These are phyloP conservation scores for Fusarium caatingaense DNA, from an alignment of 2,329 filamentous ascomycete genomes.

Conservation along the genomic window DNA sequence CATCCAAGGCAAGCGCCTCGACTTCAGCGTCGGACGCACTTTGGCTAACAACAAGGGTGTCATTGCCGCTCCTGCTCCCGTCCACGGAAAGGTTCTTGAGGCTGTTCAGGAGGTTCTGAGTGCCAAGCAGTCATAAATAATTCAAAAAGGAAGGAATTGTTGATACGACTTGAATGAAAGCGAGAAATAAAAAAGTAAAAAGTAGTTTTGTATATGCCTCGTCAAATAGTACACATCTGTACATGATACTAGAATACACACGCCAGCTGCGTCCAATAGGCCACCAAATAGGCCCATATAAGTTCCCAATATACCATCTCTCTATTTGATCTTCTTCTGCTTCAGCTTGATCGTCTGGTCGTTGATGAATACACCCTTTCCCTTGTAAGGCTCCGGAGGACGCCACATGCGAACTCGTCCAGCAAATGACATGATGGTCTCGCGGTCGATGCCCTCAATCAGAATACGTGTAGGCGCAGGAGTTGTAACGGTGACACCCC, in stretches of 20 bases:
- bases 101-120: slow-evolving; percentile 84
- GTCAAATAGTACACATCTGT: slow-evolving; percentile 49
- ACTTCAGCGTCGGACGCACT: slow-evolving; percentile 89
- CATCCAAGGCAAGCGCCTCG: slow-evolving; percentile 82
- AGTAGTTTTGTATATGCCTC: slow-evolving; percentile 47
- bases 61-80: slow-evolving; percentile 81
- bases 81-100: slow-evolving; percentile 80
- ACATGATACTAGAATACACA: slow-evolving; percentile 48
- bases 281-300: slow-evolving; percentile 20
- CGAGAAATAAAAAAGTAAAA: slow-evolving; percentile 30
- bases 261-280: slow-evolving; percentile 43
- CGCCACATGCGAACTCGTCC: slow-evolving; percentile 90
- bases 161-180: slow-evolving; percentile 14
- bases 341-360: slow-evolving; percentile 98
- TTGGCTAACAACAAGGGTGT: slow-evolving; percentile 93
- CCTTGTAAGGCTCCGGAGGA: slow-evolving; percentile 96
- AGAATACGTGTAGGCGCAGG: slow-evolving; percentile 92
- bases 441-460: slow-evolving; percentile 87
- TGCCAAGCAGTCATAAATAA: slow-evolving; percentile 45
- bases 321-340: slow-evolving; percentile 94
- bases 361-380: slow-evolving; percentile 98
- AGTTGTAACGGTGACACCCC: slow-evolving; percentile 85
- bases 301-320: slow-evolving; percentile 9
- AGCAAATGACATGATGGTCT: slow-evolving; percentile 90
- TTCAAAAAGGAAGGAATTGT: background rate